Evolutionary conservation across 805 yeast genomes (phyloP).

Genomic region (Scheffersomyces coipomensis): DNA sequence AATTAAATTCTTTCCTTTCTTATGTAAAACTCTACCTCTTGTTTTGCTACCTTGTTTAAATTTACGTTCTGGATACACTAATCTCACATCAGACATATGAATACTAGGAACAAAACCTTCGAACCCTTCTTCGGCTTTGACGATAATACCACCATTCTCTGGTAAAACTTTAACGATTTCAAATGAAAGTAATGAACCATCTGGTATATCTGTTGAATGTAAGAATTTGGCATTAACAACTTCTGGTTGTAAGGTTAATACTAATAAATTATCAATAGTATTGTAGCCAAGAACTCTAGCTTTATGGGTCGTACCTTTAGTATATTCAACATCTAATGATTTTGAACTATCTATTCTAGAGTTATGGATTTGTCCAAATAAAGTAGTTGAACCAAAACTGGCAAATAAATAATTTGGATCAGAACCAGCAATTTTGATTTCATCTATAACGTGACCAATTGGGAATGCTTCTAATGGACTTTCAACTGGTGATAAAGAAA

Average conservation of each 20-base stretch:
- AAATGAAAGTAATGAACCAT: constrained; percentile 60
- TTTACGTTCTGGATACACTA: constrained; percentile 88
- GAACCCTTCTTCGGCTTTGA: constrained; percentile 64
- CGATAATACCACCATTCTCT: constrained; percentile 59
- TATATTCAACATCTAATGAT: constrained; percentile 47
- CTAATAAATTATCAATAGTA: constrained; percentile 60
- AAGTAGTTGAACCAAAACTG: constrained; percentile 50
- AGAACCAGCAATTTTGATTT: constrained; percentile 57
- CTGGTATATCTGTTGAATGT: constrained; percentile 67
- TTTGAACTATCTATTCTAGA: constrained; percentile 61
- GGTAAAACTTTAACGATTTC: constrained; percentile 57
- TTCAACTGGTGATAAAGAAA: constrained; percentile 28
- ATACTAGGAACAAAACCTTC: constrained; percentile 70
- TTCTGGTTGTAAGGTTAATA: constrained; percentile 67
- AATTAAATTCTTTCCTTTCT: constrained; percentile 48
- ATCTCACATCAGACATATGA: constrained; percentile 81
- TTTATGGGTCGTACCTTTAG: constrained; percentile 61
- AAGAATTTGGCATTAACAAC: constrained; percentile 65
- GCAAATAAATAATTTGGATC: constrained; percentile 58
- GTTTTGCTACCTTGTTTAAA: constrained; percentile 83
- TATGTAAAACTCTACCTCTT: constrained; percentile 66
- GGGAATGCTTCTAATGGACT: constrained; percentile 63
- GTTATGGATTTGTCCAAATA: constrained; percentile 73
- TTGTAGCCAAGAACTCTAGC: constrained; percentile 80
- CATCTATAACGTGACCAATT: constrained; percentile 67